These are phyloP conservation scores for Xylaria sp. DNA, from an alignment of 2,329 filamentous ascomycete species.

Conservation along the genomic window DNA sequence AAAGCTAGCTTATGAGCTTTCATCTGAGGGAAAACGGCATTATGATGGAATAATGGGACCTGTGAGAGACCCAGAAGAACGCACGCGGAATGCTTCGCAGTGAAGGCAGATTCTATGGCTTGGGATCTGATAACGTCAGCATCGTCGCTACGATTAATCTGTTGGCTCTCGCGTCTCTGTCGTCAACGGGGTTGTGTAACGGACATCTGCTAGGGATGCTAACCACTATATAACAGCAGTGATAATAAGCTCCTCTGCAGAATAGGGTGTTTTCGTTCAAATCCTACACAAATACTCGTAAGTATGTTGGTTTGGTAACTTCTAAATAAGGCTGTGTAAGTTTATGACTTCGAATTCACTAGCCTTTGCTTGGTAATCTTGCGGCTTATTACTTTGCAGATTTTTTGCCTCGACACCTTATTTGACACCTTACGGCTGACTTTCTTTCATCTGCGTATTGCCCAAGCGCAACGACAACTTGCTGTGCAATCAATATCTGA, in stretches of 20 bases:
- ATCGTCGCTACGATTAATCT: conserved; percentile 15
- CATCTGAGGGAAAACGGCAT: neutral
- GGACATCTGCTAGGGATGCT: neutral
- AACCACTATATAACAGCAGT: neutral
- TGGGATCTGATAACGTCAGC: neutral
- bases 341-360: neutral
- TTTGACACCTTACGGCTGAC: neutral
- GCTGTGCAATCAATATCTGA: no score
- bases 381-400: no score
- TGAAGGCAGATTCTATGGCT: neutral
- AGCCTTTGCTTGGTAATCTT: neutral
- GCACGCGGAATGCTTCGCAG: neutral
- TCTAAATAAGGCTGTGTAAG: neutral
- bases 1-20: no score
- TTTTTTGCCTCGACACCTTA: neutral
- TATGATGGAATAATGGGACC: neutral
- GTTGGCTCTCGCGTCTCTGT: neutral
- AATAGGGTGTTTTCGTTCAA: conserved; percentile 3
- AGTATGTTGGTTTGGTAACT: neutral
- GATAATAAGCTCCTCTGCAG: conserved; percentile 6
- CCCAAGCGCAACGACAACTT: neutral
- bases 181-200: neutral
- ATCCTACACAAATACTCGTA: neutral
- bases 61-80: neutral
- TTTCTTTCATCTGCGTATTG: neutral